Conservation (phyloP, 2,329 filamentous ascomycete genomes). For the Pseudogymnoascus sp. region DNA sequence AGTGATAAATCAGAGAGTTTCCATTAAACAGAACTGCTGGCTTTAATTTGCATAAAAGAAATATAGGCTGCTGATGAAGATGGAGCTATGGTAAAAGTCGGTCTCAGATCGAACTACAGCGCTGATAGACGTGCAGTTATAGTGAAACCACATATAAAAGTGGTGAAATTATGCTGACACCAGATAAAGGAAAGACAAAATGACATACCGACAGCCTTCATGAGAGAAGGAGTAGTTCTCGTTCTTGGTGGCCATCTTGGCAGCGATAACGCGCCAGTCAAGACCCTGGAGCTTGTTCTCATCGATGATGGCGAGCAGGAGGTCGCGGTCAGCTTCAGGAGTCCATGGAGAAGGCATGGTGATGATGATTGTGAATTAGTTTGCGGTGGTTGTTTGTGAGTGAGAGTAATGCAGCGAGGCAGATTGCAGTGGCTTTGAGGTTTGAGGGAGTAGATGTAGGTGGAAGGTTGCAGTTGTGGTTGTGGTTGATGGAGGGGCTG, state of each 20-base stretch:
- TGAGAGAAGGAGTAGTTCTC: slow-evolving; percentile 25
- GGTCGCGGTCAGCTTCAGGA: slow-evolving; percentile 24
- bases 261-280: slow-evolving; percentile 23
- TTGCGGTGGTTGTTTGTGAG: neutral
- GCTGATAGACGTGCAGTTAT: neutral
- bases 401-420: neutral
- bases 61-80: neutral
- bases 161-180: neutral
- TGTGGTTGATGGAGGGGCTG: neutral
- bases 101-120: neutral
- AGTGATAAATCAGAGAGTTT: neutral
- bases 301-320: slow-evolving; percentile 29
- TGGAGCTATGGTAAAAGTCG: neutral
- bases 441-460: neutral
- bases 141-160: neutral
- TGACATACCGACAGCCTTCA: slow-evolving; percentile 29
- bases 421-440: neutral
- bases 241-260: slow-evolving; percentile 16
- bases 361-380: neutral
- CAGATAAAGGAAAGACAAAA: neutral
- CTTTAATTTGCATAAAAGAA: neutral
- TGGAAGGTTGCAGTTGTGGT: neutral
- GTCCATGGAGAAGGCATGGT: slow-evolving; percentile 24
- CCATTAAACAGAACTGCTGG: neutral
- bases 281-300: slow-evolving; percentile 22